Percentiles rank a stretch among this genome's conserved stretches.
Conservation (phyloP, 2,329 filamentous ascomycete genomes). For the Trichocomaceae sp. region DNA sequence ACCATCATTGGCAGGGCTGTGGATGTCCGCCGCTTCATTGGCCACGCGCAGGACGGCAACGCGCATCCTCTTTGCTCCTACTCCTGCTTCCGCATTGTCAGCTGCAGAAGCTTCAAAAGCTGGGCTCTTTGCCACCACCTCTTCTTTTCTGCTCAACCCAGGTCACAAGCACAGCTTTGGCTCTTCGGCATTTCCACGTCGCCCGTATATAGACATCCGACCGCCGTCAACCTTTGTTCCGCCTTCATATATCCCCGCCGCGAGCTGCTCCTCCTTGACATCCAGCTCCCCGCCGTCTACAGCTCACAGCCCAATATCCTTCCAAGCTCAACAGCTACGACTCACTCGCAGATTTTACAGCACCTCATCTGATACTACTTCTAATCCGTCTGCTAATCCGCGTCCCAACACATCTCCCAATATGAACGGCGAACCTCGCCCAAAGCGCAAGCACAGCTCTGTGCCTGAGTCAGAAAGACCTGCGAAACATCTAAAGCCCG, state of each 20-base stretch:
- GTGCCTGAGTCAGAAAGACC: slow-evolving; percentile 46
- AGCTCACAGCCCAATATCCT: background rate
- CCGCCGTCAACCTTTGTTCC: background rate
- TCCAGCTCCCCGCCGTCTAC: background rate
- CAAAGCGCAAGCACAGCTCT: slow-evolving; percentile 52
- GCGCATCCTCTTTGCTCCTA: slow-evolving; percentile 15
- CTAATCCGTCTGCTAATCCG: slow-evolving; percentile 10
- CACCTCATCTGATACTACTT: slow-evolving; percentile 7
- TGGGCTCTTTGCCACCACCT: background rate
- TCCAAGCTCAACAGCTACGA: slow-evolving; percentile 8
- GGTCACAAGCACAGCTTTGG: slow-evolving; percentile 6
- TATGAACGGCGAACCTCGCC: slow-evolving; percentile 46
- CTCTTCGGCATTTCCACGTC: background rate
- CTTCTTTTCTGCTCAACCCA: background rate
- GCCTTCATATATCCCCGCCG: background rate
- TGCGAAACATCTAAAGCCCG: slow-evolving; percentile 49
- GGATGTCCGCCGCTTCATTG: slow-evolving; percentile 32
- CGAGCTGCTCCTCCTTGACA: background rate
- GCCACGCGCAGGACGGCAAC: slow-evolving; percentile 25
- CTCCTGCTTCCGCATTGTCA: slow-evolving; percentile 12
- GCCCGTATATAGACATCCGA: background rate
- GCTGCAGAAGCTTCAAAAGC: background rate
- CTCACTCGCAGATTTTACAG: slow-evolving; percentile 7
- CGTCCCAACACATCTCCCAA: slow-evolving; percentile 13
- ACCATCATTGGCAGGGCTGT: slow-evolving; percentile 14